phyloP scores from a whole-genome alignment of 2,329 filamentous ascomycete species.

The Penicillium sp. region DNA sequence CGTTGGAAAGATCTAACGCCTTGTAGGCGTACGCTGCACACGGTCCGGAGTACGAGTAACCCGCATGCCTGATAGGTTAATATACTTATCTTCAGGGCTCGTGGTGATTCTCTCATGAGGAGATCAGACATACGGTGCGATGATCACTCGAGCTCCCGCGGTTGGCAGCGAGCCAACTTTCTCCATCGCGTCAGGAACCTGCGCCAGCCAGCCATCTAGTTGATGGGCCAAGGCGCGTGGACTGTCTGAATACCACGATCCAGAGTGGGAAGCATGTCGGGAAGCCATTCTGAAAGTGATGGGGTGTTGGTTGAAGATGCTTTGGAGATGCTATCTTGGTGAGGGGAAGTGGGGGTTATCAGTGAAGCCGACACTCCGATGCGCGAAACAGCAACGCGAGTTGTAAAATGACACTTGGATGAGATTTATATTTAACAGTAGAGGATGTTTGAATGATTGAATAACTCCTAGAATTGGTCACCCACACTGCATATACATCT shows the following conservation, averaged over 20 bases:
- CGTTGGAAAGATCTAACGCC: conserved; percentile 75
- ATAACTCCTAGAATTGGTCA: no score
- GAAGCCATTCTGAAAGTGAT: conserved; percentile 34
- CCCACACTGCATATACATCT: no score
- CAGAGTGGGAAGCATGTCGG: conserved; percentile 72
- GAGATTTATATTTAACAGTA: neutral
- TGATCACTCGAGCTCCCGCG: conserved; percentile 76
- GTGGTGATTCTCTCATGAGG: conserved; percentile 1
- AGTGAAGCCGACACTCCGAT: conserved; percentile 19
- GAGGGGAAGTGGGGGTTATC: conserved; percentile 31
- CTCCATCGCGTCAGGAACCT: conserved; percentile 68
- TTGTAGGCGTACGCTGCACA: conserved; percentile 96
- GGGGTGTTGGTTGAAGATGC: conserved; percentile 6
- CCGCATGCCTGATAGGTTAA: conserved; percentile 71
- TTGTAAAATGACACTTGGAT: neutral
- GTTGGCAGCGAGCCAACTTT: conserved; percentile 68
- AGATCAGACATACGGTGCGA: conserved; percentile 74
- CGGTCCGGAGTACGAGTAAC: conserved; percentile 86
- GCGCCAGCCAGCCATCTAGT: conserved; percentile 73
- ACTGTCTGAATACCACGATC: conserved; percentile 79
- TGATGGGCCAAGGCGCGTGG: conserved; percentile 62
- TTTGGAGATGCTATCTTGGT: conserved; percentile 9
- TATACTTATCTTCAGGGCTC: neutral
- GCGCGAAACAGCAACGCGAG: neutral
- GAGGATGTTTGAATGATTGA: no score